Conservation (phyloP, 2,329 filamentous ascomycete species). For the Septoria petroselini region DNA sequence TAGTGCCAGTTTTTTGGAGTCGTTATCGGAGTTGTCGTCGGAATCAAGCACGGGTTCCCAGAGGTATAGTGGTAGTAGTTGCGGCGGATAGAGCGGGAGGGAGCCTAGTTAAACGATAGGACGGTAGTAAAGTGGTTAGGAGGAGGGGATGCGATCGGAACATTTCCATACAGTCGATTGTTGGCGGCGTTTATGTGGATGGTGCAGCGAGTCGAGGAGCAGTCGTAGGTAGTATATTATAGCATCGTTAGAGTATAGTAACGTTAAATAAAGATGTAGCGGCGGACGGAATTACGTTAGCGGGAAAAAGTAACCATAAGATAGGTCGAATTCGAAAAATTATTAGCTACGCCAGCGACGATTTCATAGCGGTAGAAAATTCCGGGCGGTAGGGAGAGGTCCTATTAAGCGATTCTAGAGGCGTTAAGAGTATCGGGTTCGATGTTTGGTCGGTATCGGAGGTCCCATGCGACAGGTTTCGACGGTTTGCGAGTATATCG, state of each 20-base stretch:
- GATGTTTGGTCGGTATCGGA: background rate
- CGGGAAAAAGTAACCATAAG: too few species aligned
- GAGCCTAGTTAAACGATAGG: slow-evolving; percentile 2
- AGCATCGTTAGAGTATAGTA: background rate
- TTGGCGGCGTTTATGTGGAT: slow-evolving; percentile 2
- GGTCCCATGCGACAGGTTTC: background rate
- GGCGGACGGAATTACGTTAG: background rate
- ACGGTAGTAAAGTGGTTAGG: too few species aligned
- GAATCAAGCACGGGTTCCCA: too few species aligned
- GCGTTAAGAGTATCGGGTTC: background rate
- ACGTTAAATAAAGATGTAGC: background rate
- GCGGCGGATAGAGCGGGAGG: background rate
- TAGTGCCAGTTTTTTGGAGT: too few species aligned
- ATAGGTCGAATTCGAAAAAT: too few species aligned
- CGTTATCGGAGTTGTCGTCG: too few species aligned
- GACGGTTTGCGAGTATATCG: background rate
- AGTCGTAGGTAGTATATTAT: background rate
- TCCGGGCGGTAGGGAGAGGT: too few species aligned
- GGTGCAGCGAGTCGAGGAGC: too few species aligned
- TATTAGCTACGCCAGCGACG: too few species aligned
- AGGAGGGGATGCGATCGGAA: background rate
- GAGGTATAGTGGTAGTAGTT: background rate
- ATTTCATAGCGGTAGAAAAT: too few species aligned
- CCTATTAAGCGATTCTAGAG: background rate
- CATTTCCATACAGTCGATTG: background rate